phyloP scores from a whole-genome alignment of 495 filamentous ascomycete species.

The Apodospora peruviana region DNA sequence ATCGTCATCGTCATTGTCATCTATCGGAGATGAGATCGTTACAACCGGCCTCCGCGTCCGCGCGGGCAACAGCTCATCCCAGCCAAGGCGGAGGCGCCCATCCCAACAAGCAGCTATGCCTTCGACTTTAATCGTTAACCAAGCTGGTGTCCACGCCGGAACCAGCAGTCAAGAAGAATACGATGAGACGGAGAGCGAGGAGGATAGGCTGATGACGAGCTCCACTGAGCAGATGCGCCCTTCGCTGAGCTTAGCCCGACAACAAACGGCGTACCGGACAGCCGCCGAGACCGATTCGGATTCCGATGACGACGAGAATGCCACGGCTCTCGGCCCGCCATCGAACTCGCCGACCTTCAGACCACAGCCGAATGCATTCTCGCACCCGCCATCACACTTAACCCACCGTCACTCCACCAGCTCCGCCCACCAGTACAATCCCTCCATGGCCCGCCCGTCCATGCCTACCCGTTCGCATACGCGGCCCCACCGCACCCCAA shows the following conservation, averaged over 20 bases:
- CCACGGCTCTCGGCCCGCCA: constrained; percentile 66
- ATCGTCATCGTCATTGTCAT: constrained; percentile 85
- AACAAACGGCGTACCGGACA: constrained; percentile 10
- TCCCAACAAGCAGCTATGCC: constrained; percentile 38
- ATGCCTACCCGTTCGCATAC: constrained; percentile 34
- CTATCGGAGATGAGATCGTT: constrained; percentile 80
- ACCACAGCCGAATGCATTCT: constrained; percentile 85
- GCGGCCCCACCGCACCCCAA: constrained; percentile 44
- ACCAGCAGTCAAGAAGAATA: constrained; percentile 88
- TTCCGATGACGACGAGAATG: constrained; percentile 56
- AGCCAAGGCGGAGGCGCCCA: constrained; percentile 51
- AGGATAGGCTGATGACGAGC: constrained; percentile 76
- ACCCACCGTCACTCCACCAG: constrained; percentile 43
- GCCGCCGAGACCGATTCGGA: constrained; percentile 23
- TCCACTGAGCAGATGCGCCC: constrained; percentile 69
- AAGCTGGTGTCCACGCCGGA: constrained; percentile 43
- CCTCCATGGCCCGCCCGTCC: constrained; percentile 32
- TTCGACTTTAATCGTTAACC: constrained; percentile 26
- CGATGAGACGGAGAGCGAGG: constrained; percentile 48
- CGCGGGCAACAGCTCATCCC: constrained; percentile 52
- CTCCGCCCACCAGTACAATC: constrained; percentile 37
- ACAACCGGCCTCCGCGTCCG: constrained; percentile 77
- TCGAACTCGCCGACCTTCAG: constrained; percentile 59
- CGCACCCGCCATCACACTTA: constrained; percentile 66
- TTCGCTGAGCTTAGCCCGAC: constrained; percentile 14